These are phyloP conservation scores for Lophium mytilinum DNA, from an alignment of 495 filamentous ascomycete genomes.

Conservation along the genomic window DNA sequence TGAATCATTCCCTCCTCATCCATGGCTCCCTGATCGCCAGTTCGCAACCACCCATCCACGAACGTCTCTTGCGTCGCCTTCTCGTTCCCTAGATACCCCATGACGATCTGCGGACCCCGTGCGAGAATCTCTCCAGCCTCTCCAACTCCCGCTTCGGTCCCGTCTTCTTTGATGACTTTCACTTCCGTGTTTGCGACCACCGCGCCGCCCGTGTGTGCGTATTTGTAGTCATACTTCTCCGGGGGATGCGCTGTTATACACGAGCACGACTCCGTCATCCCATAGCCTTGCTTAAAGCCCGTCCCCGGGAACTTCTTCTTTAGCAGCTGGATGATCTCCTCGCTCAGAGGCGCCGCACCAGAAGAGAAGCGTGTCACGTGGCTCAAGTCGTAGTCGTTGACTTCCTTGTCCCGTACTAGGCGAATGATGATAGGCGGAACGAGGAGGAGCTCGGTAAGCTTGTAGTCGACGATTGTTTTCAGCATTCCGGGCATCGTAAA, in stretches of 20 bases:
- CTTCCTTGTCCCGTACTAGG: constrained; percentile 53
- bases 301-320: constrained; percentile 51
- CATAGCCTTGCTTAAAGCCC: constrained; percentile 60
- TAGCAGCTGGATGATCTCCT: constrained; percentile 53
- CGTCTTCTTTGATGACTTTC: constrained; percentile 50
- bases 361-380: constrained; percentile 45
- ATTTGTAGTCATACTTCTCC: constrained; percentile 45
- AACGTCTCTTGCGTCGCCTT: constrained; percentile 53
- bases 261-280: constrained; percentile 59
- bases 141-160: constrained; percentile 39
- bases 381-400: constrained; percentile 52
- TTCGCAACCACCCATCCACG: constrained; percentile 52
- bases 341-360: constrained; percentile 58
- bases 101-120: constrained; percentile 48
- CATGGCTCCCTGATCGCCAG: constrained; percentile 58
- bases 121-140: constrained; percentile 55
- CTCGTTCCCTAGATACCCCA: constrained; percentile 50
- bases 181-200: constrained; percentile 51
- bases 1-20: constrained; percentile 51
- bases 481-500: constrained; percentile 55
- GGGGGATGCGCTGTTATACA: constrained; percentile 54
- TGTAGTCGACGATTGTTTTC: constrained; percentile 41
- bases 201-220: constrained; percentile 52
- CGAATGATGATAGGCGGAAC: constrained; percentile 65
- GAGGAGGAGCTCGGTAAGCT: constrained; percentile 52